Base-by-base conservation (phyloP, 2,329 filamentous ascomycete species). In the Fusarium heterosporum region DNA sequence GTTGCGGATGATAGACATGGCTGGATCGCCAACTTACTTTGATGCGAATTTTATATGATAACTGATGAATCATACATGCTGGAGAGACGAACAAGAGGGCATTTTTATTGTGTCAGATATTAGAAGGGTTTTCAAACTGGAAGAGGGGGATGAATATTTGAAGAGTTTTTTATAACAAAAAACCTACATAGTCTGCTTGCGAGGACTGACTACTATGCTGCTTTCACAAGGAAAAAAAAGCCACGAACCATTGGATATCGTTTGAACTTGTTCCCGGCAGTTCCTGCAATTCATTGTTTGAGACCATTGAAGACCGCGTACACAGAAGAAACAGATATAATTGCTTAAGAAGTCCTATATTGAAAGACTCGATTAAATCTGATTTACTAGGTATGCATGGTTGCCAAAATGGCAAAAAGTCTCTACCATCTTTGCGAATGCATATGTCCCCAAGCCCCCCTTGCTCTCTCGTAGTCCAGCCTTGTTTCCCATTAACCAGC, bases 1-100 rank as follows among this genome's bases (percentile, higher is more conserved):
- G 71, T 73, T 73, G 71, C 40, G 64, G 71, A 73, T 17, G 67
- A 65, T 73, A 73, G 71, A 73, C 61, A 61, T 61, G 64, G 59
- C 69, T 55, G 26, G 50, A 49, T 65, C 39, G 50, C 59, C 54
- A 22, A 46, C 40, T 53, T 43, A 54, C 48, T 55, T 48, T 54
- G 59, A 57, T 61, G 56, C 48, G 47, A 51, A 48, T 42, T 69
- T 64, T 56, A 42, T 43, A 64, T 52, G 59, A 66, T 29, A 62
- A 64, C 41, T 57, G 40, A 68, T 39, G 64, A 66, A 61, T 50
- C 38, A 50, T 30, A 38, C 43, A 40, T 45, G 40, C 28, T 46
- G 32, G 34, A 22, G 34, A 48, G 46, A 36, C 56, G 34, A 45
- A 48, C 19, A 48, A 40, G 39, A 13, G 17, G 30, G 13, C 13